Base-by-base conservation (phyloP, 371 early-diverging fungal genomes). In the Zancudomyces culisetae region DNA sequence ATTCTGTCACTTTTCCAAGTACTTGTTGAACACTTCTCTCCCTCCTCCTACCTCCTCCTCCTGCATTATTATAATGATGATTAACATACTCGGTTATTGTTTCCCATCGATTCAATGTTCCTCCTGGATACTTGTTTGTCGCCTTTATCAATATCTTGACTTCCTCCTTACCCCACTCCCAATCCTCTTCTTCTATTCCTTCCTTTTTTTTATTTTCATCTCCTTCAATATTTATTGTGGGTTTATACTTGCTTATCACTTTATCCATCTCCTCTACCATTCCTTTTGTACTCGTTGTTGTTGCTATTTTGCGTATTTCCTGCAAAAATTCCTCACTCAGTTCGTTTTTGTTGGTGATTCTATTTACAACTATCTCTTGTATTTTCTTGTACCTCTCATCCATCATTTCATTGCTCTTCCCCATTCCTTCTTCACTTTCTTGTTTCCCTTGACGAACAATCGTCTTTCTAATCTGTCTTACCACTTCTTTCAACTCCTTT, bases 121-220 rank as follows among this genome's bases (percentile, higher is more conserved):
- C 79, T 12, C 78, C 77, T 0, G 79, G 79, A 49, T 75, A 77
- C 55, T 70, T 74, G 55, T 79, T 78, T 41, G 64, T 66, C 2
- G 76, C 78, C 46, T 76, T 74, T 45, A 77, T 72, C 19, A 78
- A 58, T 13, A 73, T 35, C 3, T 69, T 58, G 6, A 77, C 58
- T 50, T 78, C 79, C 29, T 73, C 63, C 0, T 70, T 65, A 0
- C 64, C 53, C 79, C 79, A 78, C 41, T 49, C 43, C 40, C 40
- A 13, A 10, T 13, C 40, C 40, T 40, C n/a, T 40, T 40, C n/a
- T 40, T 40, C n/a, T n/a, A n/a, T n/a, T n/a, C n/a, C n/a, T n/a
- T n/a, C n/a, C n/a, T n/a, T n/a, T n/a, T n/a, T n/a, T 35, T 6
- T 15, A 35, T 15, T 35, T 35, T 6, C 6, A 10, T 35, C 15